These are phyloP conservation scores for Tulasnella sp. DNA, from an alignment of 768 basidiomycete genomes.

Conservation along the genomic window DNA sequence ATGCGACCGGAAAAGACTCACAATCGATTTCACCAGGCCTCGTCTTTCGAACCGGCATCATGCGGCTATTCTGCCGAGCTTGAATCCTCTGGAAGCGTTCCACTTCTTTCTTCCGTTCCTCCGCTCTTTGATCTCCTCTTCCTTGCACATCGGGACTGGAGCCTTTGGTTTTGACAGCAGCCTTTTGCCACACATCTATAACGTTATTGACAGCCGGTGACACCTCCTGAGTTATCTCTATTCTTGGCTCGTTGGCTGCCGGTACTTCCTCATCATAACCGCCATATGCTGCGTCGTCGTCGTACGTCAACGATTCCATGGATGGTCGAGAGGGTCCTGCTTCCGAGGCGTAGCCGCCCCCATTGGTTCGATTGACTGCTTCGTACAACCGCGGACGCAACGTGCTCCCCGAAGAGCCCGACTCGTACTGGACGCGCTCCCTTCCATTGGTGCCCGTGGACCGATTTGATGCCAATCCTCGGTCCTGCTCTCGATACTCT, in stretches of 20 bases:
- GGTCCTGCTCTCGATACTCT: conserved; percentile 21
- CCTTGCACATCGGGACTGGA: conserved; percentile 45
- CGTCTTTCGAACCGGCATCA: conserved; percentile 49
- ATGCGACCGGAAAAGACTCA: conserved; percentile 39
- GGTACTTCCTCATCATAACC: conserved; percentile 7
- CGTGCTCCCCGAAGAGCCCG: neutral
- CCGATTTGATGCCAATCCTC: neutral
- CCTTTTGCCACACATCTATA: conserved; percentile 67
- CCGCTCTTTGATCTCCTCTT: conserved; percentile 60
- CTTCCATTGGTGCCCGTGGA: conserved; percentile 1
- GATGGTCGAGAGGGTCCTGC: conserved; percentile 18
- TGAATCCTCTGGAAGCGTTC: conserved; percentile 65
- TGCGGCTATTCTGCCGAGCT: conserved; percentile 60
- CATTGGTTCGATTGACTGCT: neutral
- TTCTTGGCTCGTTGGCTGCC: neutral
- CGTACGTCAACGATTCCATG: neutral
- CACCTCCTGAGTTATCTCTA: neutral
- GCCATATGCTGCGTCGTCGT: conserved; percentile 2
- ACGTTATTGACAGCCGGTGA: conserved; percentile 37
- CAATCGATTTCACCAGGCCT: conserved; percentile 83
- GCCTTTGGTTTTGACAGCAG: conserved; percentile 48
- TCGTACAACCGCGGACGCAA: conserved; percentile 4
- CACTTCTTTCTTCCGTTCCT: conserved; percentile 57
- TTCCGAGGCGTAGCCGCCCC: neutral
- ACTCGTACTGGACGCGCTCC: neutral